Base-by-base conservation (phyloP, 208 protist species). In the Acanthamoeba divionensis region DNA sequence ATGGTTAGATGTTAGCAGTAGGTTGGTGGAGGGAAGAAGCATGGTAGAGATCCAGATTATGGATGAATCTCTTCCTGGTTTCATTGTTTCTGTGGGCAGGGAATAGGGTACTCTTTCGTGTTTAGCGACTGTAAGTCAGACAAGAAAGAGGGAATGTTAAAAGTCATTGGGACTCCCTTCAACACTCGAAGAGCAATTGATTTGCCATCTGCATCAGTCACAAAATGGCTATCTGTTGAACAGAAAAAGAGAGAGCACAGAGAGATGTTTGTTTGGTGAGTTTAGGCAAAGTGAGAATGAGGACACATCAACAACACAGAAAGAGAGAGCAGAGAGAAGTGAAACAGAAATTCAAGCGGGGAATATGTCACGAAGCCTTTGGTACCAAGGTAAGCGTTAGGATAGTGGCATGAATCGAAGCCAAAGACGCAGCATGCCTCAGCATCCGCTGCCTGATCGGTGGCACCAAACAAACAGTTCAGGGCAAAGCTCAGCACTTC, bases 321-420 rank as follows among this genome's bases (percentile, higher is more conserved):
- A 10, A 71, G 26, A n/a, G n/a, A n/a, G n/a, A n/a, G n/a, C n/a
- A n/a, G n/a, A n/a, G 52, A 57, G 10, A 33, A 26, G 60, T 33
- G n/a, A n/a, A n/a, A 15, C 1, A 21, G 66, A 13, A 44, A 18
- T n/a, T 75, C 38, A 48, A 44, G 10, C 44, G 26, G 29, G 10
- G 13, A 33, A 44, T 1, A 31, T 10, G 57, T 65, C 33, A 8
- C 5, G 5, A 6, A 73, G 24, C 15, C 0, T 29, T 13, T 31
- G 13, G 6, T 75, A 75, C 66, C 66, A 44, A 75, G 66, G 26
- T 75, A 75, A 44, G 66, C 66, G 36, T 75, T 75, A 13, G 66
- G 66, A 44, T 75, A 75, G 66, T 75, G 66, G n/a, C 50, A 75
- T 33, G 66, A 33, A 26, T 75, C 66, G 36, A 75, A 75, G 24